These are phyloP conservation scores for Penicillium taxi DNA, from an alignment of 495 filamentous ascomycete genomes.

Conservation along the genomic window DNA sequence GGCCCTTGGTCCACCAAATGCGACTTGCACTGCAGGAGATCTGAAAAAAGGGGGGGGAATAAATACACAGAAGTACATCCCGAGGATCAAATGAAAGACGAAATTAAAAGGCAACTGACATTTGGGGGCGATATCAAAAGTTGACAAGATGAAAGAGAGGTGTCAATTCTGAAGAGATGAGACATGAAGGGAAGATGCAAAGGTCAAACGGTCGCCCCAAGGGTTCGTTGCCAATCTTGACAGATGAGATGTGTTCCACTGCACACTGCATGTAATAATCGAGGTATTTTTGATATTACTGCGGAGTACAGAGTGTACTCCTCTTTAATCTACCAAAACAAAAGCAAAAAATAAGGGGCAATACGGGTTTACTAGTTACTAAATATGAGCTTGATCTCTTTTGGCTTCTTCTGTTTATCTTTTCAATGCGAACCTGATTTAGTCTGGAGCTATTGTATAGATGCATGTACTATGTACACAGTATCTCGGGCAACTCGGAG, in stretches of 20 bases:
- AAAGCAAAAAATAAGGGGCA: too few species aligned
- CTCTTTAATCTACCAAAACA: too few species aligned
- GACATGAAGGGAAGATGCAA: conserved; percentile 3
- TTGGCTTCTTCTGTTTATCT: too few species aligned
- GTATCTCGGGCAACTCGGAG: too few species aligned
- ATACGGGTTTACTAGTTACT: too few species aligned
- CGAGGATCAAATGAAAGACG: neutral
- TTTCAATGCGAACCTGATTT: too few species aligned
- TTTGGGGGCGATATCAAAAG: neutral
- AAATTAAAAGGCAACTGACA: neutral
- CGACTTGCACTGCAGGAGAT: neutral
- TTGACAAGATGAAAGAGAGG: neutral
- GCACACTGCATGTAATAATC: conserved; percentile 18
- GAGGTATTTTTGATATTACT: too few species aligned
- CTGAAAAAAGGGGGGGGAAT: neutral
- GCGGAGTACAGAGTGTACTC: too few species aligned
- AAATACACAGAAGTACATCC: neutral
- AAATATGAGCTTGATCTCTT: too few species aligned
- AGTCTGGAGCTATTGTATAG: too few species aligned
- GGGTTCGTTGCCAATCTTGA: conserved; percentile 21
- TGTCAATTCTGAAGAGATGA: too few species aligned
- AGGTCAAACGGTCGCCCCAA: conserved; percentile 27
- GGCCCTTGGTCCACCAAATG: conserved; percentile 10
- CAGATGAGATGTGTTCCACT: conserved; percentile 14
- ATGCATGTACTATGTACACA: too few species aligned